These are phyloP conservation scores for Ceratorhiza oryzae-sativae DNA, from an alignment of 1,284 basidiomycete genomes.

Conservation along the genomic window DNA sequence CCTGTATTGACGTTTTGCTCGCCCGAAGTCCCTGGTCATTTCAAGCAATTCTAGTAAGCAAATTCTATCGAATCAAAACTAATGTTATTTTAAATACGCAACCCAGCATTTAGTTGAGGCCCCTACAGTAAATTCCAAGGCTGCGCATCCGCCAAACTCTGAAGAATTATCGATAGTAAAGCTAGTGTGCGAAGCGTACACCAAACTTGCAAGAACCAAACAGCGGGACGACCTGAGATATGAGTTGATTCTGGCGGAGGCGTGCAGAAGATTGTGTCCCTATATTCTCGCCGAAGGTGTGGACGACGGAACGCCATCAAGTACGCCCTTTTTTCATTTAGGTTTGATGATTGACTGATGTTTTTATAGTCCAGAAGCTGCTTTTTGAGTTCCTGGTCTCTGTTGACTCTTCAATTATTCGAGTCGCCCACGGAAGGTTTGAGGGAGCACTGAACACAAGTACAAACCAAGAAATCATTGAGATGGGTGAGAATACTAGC, in stretches of 20 bases:
- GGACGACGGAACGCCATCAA: background rate
- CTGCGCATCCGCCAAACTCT: background rate
- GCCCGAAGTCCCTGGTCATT: slow-evolving; percentile 1
- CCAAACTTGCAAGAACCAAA: background rate
- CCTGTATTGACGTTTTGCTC: slow-evolving; percentile 10
- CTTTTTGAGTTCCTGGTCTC: background rate
- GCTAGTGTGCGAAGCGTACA: slow-evolving; percentile 26
- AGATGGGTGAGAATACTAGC: slow-evolving; percentile 9
- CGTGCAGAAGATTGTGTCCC: slow-evolving; percentile 12
- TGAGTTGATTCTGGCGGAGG: background rate
- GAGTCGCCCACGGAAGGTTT: background rate
- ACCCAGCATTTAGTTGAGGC: slow-evolving; percentile 10
- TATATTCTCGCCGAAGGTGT: background rate
- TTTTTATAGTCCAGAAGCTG: background rate
- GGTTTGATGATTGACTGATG: background rate
- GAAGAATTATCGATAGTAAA: background rate
- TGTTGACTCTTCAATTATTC: background rate
- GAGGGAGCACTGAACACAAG: background rate
- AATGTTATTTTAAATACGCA: background rate
- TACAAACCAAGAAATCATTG: background rate
- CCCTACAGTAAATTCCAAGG: background rate
- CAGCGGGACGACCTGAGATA: slow-evolving; percentile 3
- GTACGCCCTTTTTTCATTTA: background rate
- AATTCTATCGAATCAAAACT: no score
- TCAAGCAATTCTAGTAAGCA: slow-evolving; percentile 28